Evolutionary conservation across 140 eudicot species (phyloP).

Genomic region (Cichorium intybus): DNA sequence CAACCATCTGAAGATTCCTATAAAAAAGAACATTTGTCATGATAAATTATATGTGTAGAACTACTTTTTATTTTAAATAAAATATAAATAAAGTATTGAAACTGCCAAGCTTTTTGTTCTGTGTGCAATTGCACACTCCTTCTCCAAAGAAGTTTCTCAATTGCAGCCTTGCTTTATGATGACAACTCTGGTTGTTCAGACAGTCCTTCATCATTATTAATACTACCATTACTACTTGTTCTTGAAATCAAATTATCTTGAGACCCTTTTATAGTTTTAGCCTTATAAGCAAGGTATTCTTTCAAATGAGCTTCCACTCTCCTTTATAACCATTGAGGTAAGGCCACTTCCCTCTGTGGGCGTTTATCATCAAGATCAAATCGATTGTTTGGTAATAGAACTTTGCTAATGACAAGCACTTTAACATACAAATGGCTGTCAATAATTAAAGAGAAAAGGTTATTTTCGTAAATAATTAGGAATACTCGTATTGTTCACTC

Average conservation of each 20-base stretch:
- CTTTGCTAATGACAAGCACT: slow-evolving; percentile 90
- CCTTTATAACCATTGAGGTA: slow-evolving; percentile 60
- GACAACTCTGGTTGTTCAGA: slow-evolving; percentile 78
- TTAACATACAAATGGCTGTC: slow-evolving; percentile 82
- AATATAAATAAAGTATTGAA: slow-evolving; percentile 22
- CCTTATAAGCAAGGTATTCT: slow-evolving; percentile 58
- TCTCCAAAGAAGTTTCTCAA: slow-evolving; percentile 52
- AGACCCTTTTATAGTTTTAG: slow-evolving; percentile 40
- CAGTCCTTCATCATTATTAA: slow-evolving; percentile 64
- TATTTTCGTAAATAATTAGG: slow-evolving; percentile 10
- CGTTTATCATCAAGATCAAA: slow-evolving; percentile 97
- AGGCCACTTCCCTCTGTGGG: slow-evolving; percentile 85
- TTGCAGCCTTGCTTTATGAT: slow-evolving; percentile 44
- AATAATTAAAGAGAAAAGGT: slow-evolving; percentile 18
- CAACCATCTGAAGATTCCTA: slow-evolving; percentile 84
- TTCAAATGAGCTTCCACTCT: slow-evolving; percentile 58
- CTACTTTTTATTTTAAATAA: neutral
- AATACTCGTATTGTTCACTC: neutral
- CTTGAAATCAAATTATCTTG: slow-evolving; percentile 40
- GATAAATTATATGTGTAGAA: too few species aligned
- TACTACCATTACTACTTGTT: slow-evolving; percentile 54
- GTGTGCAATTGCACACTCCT: slow-evolving; percentile 60
- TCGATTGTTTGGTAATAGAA: slow-evolving; percentile 93
- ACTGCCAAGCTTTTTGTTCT: slow-evolving; percentile 91
- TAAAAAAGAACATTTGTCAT: slow-evolving; percentile 18